Evolutionary conservation across 495 filamentous ascomycete genomes (phyloP).

Genomic region (Peziza echinospora): DNA sequence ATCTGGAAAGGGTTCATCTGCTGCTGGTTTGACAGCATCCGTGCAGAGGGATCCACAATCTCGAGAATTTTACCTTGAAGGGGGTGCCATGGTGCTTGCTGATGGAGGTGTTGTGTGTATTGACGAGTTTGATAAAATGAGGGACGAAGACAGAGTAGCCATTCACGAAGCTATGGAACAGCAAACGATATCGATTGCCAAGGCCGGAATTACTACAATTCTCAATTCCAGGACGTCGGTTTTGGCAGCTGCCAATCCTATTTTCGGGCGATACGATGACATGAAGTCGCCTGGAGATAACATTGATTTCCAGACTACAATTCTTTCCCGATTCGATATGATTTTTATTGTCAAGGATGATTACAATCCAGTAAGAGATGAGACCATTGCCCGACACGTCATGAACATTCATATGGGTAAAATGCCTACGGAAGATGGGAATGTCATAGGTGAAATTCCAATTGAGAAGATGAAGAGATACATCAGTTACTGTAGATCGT

Average conservation of each 20-base stretch:
- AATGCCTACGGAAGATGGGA: conserved; percentile 59
- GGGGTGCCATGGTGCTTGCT: conserved; percentile 95
- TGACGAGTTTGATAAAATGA: conserved; percentile 99
- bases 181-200: conserved; percentile 98
- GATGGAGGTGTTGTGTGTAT: conserved; percentile 98
- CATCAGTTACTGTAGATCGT: conserved; percentile 63
- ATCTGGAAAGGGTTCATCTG: conserved; percentile 94
- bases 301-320: conserved; percentile 98
- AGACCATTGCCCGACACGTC: conserved; percentile 86
- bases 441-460: conserved; percentile 55
- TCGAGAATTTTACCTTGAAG: conserved; percentile 94
- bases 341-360: conserved; percentile 98
- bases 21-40: conserved; percentile 92
- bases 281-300: conserved; percentile 96
- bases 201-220: conserved; percentile 97
- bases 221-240: conserved; percentile 91
- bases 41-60: conserved; percentile 84
- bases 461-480: conserved; percentile 97
- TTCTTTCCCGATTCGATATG: conserved; percentile 97
- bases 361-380: conserved; percentile 73
- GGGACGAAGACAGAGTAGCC: conserved; percentile 93
- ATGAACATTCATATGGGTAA: conserved; percentile 96
- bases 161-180: conserved; percentile 99
- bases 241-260: conserved; percentile 87
- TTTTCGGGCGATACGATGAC: conserved; percentile 95